These are phyloP conservation scores for Clitoria ternatea DNA, from an alignment of 306 rosid genomes.

Conservation along the genomic window DNA sequence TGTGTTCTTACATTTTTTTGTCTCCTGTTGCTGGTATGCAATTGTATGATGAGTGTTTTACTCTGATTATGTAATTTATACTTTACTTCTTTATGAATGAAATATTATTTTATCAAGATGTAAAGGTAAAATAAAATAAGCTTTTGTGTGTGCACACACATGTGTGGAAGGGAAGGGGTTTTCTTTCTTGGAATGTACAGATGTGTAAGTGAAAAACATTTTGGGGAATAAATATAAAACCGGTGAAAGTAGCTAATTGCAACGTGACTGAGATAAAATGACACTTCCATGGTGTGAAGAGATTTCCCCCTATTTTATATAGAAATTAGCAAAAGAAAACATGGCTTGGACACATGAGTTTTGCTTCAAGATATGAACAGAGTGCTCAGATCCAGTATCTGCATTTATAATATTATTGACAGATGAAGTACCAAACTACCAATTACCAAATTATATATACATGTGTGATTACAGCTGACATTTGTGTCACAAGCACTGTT, in stretches of 20 bases:
- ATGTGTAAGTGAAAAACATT: background rate
- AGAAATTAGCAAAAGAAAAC: background rate
- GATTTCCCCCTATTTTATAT: background rate
- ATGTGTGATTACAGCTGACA: background rate
- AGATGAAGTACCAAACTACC: background rate
- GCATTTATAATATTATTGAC: conserved; percentile 14
- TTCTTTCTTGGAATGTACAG: too few species aligned
- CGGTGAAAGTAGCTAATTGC: too few species aligned
- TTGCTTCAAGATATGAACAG: conserved; percentile 13
- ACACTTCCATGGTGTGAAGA: background rate
- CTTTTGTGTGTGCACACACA: too few species aligned
- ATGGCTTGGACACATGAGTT: background rate
- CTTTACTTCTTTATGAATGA: background rate
- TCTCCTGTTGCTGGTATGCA: background rate
- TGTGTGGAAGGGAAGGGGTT: too few species aligned
- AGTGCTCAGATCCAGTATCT: background rate
- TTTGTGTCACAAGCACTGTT: background rate
- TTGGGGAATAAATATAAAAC: too few species aligned
- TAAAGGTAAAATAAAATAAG: background rate
- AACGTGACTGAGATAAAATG: too few species aligned
- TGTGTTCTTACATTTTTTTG: background rate
- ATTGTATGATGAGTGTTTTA: background rate
- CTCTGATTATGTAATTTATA: background rate
- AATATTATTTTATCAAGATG: background rate
- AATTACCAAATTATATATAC: background rate